Evolutionary conservation across 2,329 filamentous ascomycete genomes (phyloP).

Genomic region (Xylariaceae sp.): DNA sequence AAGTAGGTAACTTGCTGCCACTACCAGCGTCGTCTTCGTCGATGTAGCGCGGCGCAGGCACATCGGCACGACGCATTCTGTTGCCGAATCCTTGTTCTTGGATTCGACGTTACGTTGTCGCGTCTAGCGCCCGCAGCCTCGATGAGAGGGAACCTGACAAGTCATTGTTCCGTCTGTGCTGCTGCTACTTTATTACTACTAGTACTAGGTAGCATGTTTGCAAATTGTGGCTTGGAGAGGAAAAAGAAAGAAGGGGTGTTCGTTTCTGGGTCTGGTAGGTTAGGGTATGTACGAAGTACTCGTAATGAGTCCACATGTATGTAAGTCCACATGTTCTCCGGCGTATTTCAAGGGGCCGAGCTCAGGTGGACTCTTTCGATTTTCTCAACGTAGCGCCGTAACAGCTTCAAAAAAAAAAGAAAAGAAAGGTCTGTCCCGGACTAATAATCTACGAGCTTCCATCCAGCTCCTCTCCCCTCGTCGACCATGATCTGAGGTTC

Average conservation of each 20-base stretch:
- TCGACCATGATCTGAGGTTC: not conserved
- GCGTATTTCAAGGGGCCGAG: no score
- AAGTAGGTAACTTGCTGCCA: no score
- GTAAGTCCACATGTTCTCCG: no score
- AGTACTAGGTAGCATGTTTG: not conserved
- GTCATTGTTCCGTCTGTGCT: constrained; percentile 9
- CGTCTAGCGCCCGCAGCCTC: constrained; percentile 16
- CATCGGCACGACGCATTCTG: constrained; percentile 17
- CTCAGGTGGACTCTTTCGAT: constrained; percentile 2
- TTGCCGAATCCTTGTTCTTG: constrained; percentile 25
- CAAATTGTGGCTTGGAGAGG: no score
- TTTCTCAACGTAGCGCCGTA: constrained; percentile 5
- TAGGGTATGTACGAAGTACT: no score
- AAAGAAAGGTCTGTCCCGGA: no score
- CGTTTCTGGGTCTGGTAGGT: no score
- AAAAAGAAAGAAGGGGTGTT: not conserved
- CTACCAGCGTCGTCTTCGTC: constrained; percentile 6
- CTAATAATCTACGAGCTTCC: no score
- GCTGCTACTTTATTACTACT: not conserved
- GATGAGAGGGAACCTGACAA: constrained; percentile 8
- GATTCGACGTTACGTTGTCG: constrained; percentile 29
- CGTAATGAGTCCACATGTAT: no score
- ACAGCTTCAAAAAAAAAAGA: not conserved
- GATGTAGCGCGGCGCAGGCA: constrained; percentile 20
- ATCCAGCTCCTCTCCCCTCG: no score